Conservation (phyloP, 306 rosid genomes). For the Gleditsia sinensis region DNA sequence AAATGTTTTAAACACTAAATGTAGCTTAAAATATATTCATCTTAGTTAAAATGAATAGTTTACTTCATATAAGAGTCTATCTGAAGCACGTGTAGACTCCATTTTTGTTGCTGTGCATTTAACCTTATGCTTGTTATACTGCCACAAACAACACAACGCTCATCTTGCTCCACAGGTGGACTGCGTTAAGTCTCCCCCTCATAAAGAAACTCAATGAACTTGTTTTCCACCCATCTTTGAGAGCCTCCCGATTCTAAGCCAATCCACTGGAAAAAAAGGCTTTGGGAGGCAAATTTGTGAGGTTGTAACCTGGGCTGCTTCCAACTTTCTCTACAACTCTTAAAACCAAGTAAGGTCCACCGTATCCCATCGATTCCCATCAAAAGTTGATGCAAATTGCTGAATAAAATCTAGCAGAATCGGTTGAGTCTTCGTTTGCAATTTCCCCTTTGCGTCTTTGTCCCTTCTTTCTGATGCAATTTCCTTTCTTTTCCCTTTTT, state of each 20-base stretch:
- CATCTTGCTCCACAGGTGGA: constrained; percentile 65
- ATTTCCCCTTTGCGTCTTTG: too few species aligned
- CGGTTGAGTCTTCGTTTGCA: too few species aligned
- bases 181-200: constrained; percentile 43
- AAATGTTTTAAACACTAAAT: not conserved
- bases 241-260: constrained; percentile 48
- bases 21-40: too few species aligned
- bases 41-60: too few species aligned
- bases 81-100: too few species aligned
- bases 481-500: too few species aligned
- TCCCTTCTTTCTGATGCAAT: too few species aligned
- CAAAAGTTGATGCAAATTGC: constrained; percentile 59
- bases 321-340: constrained; percentile 50
- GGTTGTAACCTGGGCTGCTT: constrained; percentile 36
- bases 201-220: constrained; percentile 36
- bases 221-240: constrained; percentile 46
- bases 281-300: constrained; percentile 44
- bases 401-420: constrained; percentile 55
- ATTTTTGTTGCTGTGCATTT: not conserved
- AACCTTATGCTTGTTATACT: not conserved
- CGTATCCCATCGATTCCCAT: constrained; percentile 64
- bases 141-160: constrained; percentile 5
- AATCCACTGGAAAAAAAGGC: constrained; percentile 65
- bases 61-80: too few species aligned
- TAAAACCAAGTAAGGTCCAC: constrained; percentile 72